phyloP scores from a whole-genome alignment of 139 green algal genomes.

The Auxenochlorella protothecoides region DNA sequence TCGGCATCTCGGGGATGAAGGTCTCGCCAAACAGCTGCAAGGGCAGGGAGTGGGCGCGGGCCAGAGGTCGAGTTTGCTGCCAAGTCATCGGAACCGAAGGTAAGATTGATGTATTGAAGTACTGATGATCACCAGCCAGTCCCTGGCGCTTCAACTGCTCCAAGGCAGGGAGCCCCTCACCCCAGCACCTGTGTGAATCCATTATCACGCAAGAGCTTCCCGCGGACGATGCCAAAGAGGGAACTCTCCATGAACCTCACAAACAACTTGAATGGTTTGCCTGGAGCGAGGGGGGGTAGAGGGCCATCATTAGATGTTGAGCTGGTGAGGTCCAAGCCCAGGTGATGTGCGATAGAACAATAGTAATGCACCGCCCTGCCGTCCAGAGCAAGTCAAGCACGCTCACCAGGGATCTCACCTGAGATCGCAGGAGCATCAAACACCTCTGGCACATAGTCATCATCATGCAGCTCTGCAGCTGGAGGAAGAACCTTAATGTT shows the following conservation, averaged over 20 bases:
- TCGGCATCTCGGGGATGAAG: conserved; percentile 14
- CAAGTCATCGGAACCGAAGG: too few relatives aligned
- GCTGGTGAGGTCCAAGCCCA: neutral
- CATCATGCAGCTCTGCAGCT: too few relatives aligned
- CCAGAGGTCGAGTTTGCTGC: neutral
- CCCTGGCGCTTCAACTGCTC: neutral
- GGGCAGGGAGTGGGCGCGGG: neutral
- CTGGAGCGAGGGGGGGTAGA: neutral
- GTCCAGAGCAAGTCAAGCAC: neutral
- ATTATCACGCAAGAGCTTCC: conserved; percentile 16
- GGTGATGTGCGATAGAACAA: neutral
- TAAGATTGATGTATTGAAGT: too few relatives aligned
- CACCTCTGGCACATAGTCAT: too few relatives aligned
- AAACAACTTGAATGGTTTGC: conserved; percentile 9
- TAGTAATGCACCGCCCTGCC: neutral
- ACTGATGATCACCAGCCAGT: neutral
- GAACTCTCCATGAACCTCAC: conserved; percentile 12
- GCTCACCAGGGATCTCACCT: neutral
- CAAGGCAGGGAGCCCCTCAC: neutral
- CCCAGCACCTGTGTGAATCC: conserved; percentile 15
- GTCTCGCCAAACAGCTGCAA: conserved; percentile 14
- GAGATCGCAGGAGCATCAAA: neutral
- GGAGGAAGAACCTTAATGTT: too few relatives aligned
- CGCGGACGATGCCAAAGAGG: conserved; percentile 4
- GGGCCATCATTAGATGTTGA: too few relatives aligned